Evolutionary conservation across 257 asterid genomes (phyloP), one percentile per base, ranked within the genome.

Genomic region (Scutellaria minor): DNA sequence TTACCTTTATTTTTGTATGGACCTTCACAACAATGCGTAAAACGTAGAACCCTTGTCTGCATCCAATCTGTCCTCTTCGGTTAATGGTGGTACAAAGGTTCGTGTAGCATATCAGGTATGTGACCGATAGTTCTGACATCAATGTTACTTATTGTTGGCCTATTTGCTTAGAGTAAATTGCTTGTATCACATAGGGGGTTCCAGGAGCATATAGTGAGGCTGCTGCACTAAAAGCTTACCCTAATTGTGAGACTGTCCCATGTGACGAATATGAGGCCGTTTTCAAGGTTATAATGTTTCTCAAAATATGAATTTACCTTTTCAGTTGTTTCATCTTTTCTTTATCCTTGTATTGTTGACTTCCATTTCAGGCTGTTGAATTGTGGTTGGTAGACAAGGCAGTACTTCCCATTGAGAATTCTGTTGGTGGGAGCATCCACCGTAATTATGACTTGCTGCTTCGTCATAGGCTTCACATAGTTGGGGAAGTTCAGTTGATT

Each of bases 361-460:
- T 54, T 59, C 41, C 42, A 4, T 82, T 63, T 75, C 92, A 94
- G 99, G 98, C 99, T 6, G 97, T 92, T 78, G 98, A 95, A 55
- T 72, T 92, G 79, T 95, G 99, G 99, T 76, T 95, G 77, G 99
- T 88, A 72, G 98, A 95, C 77, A 95, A 84, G 81, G 98, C 99
- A 1, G 95, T 92, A 54, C 96, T 95, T 31, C 99, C 98, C 0
- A 89, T 95, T 6, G 99, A 95, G 83, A 88, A 88, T 82, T 88
- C 99, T 52, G 95, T 95, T 68, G 98, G 92, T 2, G 99, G 98
- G 69, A 95, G 99, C 87, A 90, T 90, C 64, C 99, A 95, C 54
- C 90, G 96, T 42, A 95, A 92, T 75, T 92, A 90, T 48, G 99
- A 95, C 76, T 80, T 88, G 78, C 90, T 92, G 75, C 96, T 95